A percentile compares a stretch with the other conserved stretches of the same genome.
These are phyloP conservation scores for Ophiostoma triangulosporum DNA, from an alignment of 2,329 filamentous ascomycete species.

Conservation along the genomic window DNA sequence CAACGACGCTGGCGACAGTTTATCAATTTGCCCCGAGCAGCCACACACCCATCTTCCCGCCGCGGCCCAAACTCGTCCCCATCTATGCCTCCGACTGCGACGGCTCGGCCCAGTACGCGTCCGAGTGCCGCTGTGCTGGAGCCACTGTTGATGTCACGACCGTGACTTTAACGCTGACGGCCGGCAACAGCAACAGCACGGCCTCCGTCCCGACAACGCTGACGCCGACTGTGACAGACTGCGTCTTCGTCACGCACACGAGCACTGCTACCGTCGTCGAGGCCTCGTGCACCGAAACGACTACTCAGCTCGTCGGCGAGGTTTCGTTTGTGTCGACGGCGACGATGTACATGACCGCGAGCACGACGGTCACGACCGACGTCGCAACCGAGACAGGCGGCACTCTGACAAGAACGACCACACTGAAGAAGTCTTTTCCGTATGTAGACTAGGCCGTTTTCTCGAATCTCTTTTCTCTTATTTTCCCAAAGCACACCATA, in stretches of 20 bases:
- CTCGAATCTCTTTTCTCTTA: too few relatives aligned
- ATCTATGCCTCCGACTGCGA: constrained; percentile 3
- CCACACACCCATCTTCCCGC: not conserved
- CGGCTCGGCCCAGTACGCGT: not conserved
- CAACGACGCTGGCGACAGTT: constrained; percentile 1
- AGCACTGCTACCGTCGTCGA: not conserved
- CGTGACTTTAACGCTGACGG: not conserved
- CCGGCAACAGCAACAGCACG: not conserved
- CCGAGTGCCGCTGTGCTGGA: constrained; percentile 2
- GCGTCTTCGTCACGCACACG: not conserved
- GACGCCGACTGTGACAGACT: not conserved
- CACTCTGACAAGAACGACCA: constrained; percentile 1
- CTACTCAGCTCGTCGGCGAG: not conserved
- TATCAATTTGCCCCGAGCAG: not conserved
- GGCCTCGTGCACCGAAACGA: not conserved
- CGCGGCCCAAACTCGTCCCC: not conserved
- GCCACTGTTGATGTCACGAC: not conserved
- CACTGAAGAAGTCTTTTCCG: too few relatives aligned
- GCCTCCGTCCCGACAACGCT: not conserved
- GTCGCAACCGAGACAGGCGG: not conserved
- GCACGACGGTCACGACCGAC: not conserved
- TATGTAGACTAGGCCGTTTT: too few relatives aligned
- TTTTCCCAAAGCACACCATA: too few relatives aligned
- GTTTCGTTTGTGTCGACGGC: constrained; percentile 3
- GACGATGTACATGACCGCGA: not conserved